A percentile compares a stretch with the other conserved stretches of the same genome.
These are phyloP conservation scores for Gloeophyllum trabeum DNA, from an alignment of 768 basidiomycete species.

Conservation along the genomic window DNA sequence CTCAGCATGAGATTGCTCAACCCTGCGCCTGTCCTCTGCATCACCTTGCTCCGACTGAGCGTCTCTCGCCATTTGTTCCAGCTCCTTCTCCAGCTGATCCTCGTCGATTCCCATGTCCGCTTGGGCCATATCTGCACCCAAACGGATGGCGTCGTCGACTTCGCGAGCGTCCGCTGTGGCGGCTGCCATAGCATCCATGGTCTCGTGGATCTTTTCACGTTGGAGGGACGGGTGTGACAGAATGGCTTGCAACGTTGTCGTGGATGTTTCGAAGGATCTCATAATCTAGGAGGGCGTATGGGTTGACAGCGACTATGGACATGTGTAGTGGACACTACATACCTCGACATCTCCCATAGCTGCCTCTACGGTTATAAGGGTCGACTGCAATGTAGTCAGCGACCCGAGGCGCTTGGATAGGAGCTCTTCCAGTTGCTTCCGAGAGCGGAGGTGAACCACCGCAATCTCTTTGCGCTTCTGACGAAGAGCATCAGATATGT, in stretches of 20 bases:
- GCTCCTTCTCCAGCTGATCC: conserved; percentile 53
- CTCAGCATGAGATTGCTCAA: no score
- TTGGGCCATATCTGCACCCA: conserved; percentile 53
- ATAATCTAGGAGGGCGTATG: conserved; percentile 47
- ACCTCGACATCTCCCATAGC: conserved; percentile 89
- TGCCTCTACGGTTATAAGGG: conserved; percentile 73
- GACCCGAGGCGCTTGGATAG: conserved; percentile 66
- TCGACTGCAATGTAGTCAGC: conserved; percentile 62
- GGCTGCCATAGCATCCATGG: conserved; percentile 80
- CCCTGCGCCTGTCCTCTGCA: background rate
- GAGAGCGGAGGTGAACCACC: conserved; percentile 64
- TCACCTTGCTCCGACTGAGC: background rate
- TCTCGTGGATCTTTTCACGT: conserved; percentile 69
- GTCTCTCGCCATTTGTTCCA: conserved; percentile 30
- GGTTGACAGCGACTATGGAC: background rate
- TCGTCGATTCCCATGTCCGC: conserved; percentile 35
- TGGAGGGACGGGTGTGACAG: conserved; percentile 74
- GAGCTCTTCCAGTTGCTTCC: conserved; percentile 73
- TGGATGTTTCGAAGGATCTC: conserved; percentile 76
- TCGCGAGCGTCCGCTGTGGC: conserved; percentile 77
- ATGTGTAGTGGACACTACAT: conserved; percentile 7
- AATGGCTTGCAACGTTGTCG: conserved; percentile 62
- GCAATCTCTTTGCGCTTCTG: conserved; percentile 68
- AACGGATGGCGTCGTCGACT: conserved; percentile 64
- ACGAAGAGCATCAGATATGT: conserved; percentile 53